Percentiles rank a stretch among this genome's conserved stretches.
phyloP scores from a whole-genome alignment of 192 early-diverging fungal genomes.

The Gaertneriomyces semiglobifer region DNA sequence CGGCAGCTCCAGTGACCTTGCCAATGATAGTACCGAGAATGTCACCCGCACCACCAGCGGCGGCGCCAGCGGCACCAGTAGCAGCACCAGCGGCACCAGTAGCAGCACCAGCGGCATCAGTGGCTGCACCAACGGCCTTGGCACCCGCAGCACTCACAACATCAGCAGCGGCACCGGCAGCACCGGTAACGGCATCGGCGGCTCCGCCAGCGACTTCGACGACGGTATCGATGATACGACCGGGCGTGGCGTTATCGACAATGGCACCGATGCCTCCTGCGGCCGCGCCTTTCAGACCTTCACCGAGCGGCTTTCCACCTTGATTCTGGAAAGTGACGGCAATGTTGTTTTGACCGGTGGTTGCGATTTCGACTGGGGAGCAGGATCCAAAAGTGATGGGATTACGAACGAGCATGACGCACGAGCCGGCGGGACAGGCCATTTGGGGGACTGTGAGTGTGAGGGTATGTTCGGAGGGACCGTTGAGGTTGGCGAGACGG shows the following conservation, averaged over 20 bases:
- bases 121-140: background rate
- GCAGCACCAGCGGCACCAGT: background rate
- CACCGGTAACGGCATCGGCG: too few species aligned
- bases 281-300: background rate
- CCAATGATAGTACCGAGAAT: background rate
- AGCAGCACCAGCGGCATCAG: background rate
- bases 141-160: background rate
- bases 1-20: too few species aligned
- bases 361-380: slow-evolving; percentile 19
- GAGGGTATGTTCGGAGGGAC: slow-evolving; percentile 1
- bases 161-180: background rate
- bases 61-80: background rate
- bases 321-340: slow-evolving; percentile 9
- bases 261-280: slow-evolving; percentile 2
- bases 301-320: slow-evolving; percentile 11
- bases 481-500: slow-evolving; percentile 13
- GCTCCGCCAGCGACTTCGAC: background rate
- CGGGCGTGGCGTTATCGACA: background rate
- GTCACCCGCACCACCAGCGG: background rate
- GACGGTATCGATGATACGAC: background rate
- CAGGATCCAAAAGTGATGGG: slow-evolving; percentile 26
- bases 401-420: slow-evolving; percentile 23
- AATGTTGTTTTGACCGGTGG: slow-evolving; percentile 2
- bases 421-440: slow-evolving; percentile 22
- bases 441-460: slow-evolving; percentile 19